Conservation (phyloP, 2,329 filamentous ascomycete genomes). For the Trichoderma brevicompactum region DNA sequence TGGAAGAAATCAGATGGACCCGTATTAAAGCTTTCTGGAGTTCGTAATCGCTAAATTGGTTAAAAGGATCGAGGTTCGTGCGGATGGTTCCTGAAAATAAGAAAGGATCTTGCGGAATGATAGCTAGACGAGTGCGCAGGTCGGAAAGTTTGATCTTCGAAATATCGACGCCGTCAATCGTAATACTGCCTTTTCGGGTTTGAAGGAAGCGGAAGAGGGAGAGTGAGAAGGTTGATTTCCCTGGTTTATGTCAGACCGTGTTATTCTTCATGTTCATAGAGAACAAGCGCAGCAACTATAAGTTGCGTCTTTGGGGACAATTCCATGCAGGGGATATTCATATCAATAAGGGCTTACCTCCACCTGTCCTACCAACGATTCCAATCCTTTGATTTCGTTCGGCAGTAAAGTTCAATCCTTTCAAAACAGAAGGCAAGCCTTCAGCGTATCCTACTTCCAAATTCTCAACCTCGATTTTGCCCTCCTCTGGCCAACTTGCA, state of each 20-base stretch:
- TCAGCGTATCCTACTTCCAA: slow-evolving; percentile 19
- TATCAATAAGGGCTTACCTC: slow-evolving; percentile 5
- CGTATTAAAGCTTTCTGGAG: slow-evolving; percentile 66
- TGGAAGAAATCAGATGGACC: slow-evolving; percentile 51
- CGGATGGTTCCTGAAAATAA: slow-evolving; percentile 75
- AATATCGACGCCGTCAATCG: slow-evolving; percentile 72
- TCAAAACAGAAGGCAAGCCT: slow-evolving; percentile 19
- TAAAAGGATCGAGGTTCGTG: slow-evolving; percentile 72
- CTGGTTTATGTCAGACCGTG: not conserved
- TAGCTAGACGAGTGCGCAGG: slow-evolving; percentile 68
- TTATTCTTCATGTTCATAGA: not conserved
- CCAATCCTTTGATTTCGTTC: slow-evolving; percentile 19
- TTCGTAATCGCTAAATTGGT: slow-evolving; percentile 65
- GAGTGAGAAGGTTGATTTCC: slow-evolving; percentile 20
- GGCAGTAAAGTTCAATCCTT: slow-evolving; percentile 22
- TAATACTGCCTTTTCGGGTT: slow-evolving; percentile 61
- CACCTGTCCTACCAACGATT: slow-evolving; percentile 19
- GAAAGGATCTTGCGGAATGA: slow-evolving; percentile 73
- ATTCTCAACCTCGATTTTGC: slow-evolving; percentile 11
- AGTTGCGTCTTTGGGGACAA: not conserved
- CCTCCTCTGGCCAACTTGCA: slow-evolving; percentile 21
- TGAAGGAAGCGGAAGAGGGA: slow-evolving; percentile 73
- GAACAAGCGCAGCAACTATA: not conserved
- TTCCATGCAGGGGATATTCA: not conserved
- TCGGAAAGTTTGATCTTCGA: slow-evolving; percentile 67